Conservation (phyloP, 768 basidiomycete genomes). For the Arthromyces matolae region DNA sequence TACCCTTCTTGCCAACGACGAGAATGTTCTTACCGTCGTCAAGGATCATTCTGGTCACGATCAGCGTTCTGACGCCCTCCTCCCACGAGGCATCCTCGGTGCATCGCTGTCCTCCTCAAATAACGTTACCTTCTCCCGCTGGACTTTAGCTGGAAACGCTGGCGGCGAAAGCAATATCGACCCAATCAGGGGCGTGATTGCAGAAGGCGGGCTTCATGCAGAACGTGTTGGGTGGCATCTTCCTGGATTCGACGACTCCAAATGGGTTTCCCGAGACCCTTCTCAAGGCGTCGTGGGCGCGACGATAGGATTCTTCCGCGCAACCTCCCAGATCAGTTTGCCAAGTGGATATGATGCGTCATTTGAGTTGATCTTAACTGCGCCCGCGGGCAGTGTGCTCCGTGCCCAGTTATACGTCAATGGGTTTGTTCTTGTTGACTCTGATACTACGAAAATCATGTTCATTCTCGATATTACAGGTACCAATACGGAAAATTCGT, state of each 20-base stretch:
- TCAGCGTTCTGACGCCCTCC: conserved; percentile 4
- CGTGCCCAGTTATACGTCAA: conserved; percentile 10
- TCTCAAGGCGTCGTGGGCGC: conserved; percentile 4
- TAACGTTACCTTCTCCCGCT: conserved; percentile 4
- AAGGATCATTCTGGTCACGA: conserved; percentile 12
- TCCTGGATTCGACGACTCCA: conserved; percentile 10
- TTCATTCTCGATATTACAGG: background rate
- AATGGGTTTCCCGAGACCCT: background rate
- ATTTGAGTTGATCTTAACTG: conserved; percentile 1
- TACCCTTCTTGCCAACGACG: background rate
- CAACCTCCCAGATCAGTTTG: conserved; percentile 7
- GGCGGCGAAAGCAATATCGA: conserved; percentile 10
- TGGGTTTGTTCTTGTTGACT: conserved; percentile 4
- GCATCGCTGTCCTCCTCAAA: conserved; percentile 3
- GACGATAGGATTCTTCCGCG: conserved; percentile 9
- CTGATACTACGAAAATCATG: background rate
- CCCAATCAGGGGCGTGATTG: conserved; percentile 8
- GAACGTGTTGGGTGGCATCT: conserved; percentile 11
- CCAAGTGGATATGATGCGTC: conserved; percentile 8
- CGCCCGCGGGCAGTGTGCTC: conserved; percentile 1
- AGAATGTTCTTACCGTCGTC: conserved; percentile 9
- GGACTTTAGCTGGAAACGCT: conserved; percentile 8
- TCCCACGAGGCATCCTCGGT: conserved; percentile 6
- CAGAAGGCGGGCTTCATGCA: conserved; percentile 9
- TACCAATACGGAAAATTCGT: conserved; percentile 12